Evolutionary conservation across 495 filamentous ascomycete species (phyloP).

Genomic region (Aspergillus diversus): DNA sequence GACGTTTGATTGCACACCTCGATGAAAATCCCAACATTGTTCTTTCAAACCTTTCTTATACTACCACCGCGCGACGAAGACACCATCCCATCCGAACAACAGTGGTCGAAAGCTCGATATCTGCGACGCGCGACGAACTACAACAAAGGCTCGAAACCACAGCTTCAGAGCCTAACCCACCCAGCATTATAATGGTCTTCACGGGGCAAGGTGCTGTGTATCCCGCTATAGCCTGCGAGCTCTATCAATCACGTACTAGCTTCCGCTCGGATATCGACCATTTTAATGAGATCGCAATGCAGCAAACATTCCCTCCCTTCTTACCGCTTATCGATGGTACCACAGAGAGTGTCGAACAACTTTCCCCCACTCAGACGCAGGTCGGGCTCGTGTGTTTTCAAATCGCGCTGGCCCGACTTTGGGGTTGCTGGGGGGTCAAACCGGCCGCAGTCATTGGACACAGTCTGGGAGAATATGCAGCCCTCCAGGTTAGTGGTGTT

Average conservation of each 20-base stretch:
- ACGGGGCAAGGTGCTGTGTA: slow-evolving; percentile 73
- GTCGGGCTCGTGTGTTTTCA: slow-evolving; percentile 63
- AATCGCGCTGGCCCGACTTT: slow-evolving; percentile 76
- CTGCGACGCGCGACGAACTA: slow-evolving; percentile 1
- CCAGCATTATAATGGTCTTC: slow-evolving; percentile 60
- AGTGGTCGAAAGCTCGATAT: neutral
- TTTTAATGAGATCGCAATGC: slow-evolving; percentile 31
- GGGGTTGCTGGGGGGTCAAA: slow-evolving; percentile 71
- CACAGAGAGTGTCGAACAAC: slow-evolving; percentile 35
- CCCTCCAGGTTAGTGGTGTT: slow-evolving; percentile 74
- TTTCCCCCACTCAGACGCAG: neutral
- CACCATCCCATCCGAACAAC: slow-evolving; percentile 17
- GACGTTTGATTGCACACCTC: neutral
- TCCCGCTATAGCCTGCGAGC: slow-evolving; percentile 28
- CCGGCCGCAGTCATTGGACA: slow-evolving; percentile 78
- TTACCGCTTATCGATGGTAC: neutral
- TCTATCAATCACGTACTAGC: slow-evolving; percentile 29
- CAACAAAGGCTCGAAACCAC: neutral
- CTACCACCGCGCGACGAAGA: slow-evolving; percentile 28
- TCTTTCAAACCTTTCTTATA: slow-evolving; percentile 29
- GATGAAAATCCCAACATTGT: neutral
- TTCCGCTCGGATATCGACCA: slow-evolving; percentile 34
- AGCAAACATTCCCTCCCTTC: slow-evolving; percentile 40
- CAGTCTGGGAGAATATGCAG: slow-evolving; percentile 84
- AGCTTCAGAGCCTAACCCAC: neutral